Evolutionary conservation across 169 alveolate species (phyloP).

Genomic region (Plasmodium ovale): DNA sequence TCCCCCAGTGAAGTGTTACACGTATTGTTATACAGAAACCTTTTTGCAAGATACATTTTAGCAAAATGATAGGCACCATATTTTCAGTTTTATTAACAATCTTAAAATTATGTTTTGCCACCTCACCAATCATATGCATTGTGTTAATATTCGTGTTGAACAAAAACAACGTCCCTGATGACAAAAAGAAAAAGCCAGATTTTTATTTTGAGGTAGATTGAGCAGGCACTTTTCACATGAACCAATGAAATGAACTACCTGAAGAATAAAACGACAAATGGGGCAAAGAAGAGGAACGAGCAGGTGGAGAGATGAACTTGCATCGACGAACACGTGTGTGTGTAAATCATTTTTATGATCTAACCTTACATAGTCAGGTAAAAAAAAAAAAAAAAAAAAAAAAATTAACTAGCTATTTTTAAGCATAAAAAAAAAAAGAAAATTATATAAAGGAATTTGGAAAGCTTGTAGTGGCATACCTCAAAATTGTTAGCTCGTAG

Average conservation of each 20-base stretch:
- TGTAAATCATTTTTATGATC: no score
- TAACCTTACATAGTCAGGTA: background rate
- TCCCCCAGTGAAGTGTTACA: no score
- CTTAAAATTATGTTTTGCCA: conserved; percentile 50
- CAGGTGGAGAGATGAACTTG: background rate
- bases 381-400: no score
- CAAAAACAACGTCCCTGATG: conserved; percentile 60
- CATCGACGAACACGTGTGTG: no score
- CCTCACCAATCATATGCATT: conserved; percentile 67
- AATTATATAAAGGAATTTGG: background rate
- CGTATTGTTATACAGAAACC: background rate
- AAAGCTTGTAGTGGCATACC: background rate
- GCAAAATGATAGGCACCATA: conserved; percentile 52
- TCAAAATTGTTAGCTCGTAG: background rate
- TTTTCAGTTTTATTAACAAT: conserved; percentile 47
- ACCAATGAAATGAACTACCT: background rate
- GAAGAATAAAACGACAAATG: background rate
- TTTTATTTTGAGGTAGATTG: conserved; percentile 66
- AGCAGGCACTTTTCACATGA: background rate
- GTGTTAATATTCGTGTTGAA: conserved; percentile 46
- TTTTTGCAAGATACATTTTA: conserved; percentile 3
- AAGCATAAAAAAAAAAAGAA: no score
- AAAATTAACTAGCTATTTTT: background rate
- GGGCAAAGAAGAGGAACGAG: background rate
- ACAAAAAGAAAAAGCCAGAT: conserved; percentile 44